Evolutionary conservation across 495 filamentous ascomycete genomes (phyloP).

Genomic region (Neurospora sp.): DNA sequence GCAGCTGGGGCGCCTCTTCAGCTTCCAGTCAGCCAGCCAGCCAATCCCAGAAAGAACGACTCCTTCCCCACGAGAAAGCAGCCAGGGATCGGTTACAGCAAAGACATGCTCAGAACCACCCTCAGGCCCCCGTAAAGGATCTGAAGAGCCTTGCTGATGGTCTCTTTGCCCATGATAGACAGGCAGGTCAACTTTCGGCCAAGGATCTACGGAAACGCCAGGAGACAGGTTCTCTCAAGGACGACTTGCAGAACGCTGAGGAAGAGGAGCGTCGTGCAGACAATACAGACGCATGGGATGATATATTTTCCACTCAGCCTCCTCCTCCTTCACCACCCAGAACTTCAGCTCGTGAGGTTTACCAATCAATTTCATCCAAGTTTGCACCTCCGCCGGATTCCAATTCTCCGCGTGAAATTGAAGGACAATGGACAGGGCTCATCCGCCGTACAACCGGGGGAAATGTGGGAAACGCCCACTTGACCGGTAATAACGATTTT

Average conservation of each 20-base stretch:
- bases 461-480: not conserved
- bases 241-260: not conserved
- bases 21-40: not conserved
- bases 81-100: not conserved
- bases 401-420: not conserved
- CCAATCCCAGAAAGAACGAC: not conserved
- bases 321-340: not conserved
- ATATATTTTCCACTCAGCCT: not conserved
- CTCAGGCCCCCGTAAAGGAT: not conserved
- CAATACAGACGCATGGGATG: not conserved
- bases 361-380: not conserved
- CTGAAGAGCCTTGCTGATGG: not conserved
- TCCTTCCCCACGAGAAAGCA: not conserved
- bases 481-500: not conserved
- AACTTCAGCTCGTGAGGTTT: not conserved
- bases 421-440: not conserved
- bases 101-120: not conserved
- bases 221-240: not conserved
- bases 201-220: not conserved
- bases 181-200: not conserved
- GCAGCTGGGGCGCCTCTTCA: not conserved
- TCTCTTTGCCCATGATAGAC: not conserved
- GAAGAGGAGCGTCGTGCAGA: not conserved
- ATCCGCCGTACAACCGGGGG: not conserved
- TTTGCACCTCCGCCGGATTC: not conserved